Base-by-base conservation (phyloP, 2,329 filamentous ascomycete genomes). In the Sclerotinia borealis region DNA sequence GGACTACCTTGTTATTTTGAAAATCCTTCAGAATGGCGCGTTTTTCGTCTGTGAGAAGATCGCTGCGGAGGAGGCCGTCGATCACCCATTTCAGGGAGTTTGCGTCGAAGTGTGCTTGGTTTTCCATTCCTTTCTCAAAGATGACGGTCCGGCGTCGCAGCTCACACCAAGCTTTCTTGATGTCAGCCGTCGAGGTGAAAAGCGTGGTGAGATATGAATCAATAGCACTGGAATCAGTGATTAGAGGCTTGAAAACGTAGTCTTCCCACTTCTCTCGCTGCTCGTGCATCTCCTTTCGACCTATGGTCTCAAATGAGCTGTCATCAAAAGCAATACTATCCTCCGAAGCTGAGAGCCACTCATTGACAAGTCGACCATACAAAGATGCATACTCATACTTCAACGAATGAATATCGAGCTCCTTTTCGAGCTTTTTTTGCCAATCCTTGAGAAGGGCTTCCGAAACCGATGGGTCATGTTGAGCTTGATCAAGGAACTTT, bases 361-460 rank as follows among this genome's bases (percentile, higher is more conserved):
- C 81, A 2, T 78, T 80, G 19, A 84, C 79, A 37, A 87, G 72
- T 31, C 77, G 73, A 31, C 80, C 80, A 70, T 85, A 86, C 31
- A 86, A 77, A 2, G 77, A 75, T 1, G 83, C 83, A 69, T 84
- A 82, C 17, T 81, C 77, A 68, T 84, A 80, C 64, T 80, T 83
- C 61, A 79, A 75, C 19, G 77, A 77, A 63, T 83, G 76, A 13
- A 79, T 75, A 13, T 76, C 72, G 8, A 86, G 68, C 48, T 80
- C 78, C 31, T 76, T 72, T 39, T 78, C 74, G n/a, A 86, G 68
- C 41, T 77, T 75, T 13, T 72, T 67, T 65, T 85, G 78, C 72
- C 79, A 83, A 50, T 77, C 76, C 1, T 72, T 68, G 15, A 85
- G 68, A 39, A 79, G 76, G 17, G 70, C 62, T 17, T 77, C 69